Percentiles rank a stretch among this genome's conserved stretches.
phyloP scores from a whole-genome alignment of 441 rosid species.

The Arabidopsis hybrid region DNA sequence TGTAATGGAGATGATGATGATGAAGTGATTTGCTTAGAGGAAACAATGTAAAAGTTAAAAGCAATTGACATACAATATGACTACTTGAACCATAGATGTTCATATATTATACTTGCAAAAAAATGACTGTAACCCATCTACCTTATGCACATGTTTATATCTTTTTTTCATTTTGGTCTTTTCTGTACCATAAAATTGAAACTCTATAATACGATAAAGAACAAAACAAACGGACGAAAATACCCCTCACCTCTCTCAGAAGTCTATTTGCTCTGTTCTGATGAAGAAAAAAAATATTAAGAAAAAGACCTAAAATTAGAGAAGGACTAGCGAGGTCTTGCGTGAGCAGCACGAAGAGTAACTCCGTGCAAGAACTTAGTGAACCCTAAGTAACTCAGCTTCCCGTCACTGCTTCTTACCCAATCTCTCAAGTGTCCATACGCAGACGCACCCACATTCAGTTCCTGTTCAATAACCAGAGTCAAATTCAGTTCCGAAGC shows the following conservation, averaged over 20 bases:
- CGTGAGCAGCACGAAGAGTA: slow-evolving; percentile 82
- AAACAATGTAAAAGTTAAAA: not conserved
- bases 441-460: slow-evolving; percentile 85
- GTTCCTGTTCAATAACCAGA: slow-evolving; percentile 57
- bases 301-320: not conserved
- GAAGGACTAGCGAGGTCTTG: slow-evolving; percentile 70
- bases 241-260: slow-evolving; percentile 26
- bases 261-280: slow-evolving; percentile 31
- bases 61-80: not conserved
- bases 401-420: slow-evolving; percentile 83
- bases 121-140: slow-evolving; percentile 25
- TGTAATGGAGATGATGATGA: not conserved
- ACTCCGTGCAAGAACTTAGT: slow-evolving; percentile 95
- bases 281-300: slow-evolving; percentile 1
- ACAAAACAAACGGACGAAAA: slow-evolving; percentile 37
- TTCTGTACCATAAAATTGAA: slow-evolving; percentile 56
- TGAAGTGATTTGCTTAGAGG: not conserved
- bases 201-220: slow-evolving; percentile 18
- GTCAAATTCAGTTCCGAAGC: not conserved
- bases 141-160: slow-evolving; percentile 39
- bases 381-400: slow-evolving; percentile 85
- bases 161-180: slow-evolving; percentile 27
- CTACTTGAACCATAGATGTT: not conserved
- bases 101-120: slow-evolving; percentile 22
- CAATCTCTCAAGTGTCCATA: slow-evolving; percentile 76